These are phyloP conservation scores for Aspergillus quadrilineatus DNA, from an alignment of 2,329 filamentous ascomycete genomes.

Conservation along the genomic window DNA sequence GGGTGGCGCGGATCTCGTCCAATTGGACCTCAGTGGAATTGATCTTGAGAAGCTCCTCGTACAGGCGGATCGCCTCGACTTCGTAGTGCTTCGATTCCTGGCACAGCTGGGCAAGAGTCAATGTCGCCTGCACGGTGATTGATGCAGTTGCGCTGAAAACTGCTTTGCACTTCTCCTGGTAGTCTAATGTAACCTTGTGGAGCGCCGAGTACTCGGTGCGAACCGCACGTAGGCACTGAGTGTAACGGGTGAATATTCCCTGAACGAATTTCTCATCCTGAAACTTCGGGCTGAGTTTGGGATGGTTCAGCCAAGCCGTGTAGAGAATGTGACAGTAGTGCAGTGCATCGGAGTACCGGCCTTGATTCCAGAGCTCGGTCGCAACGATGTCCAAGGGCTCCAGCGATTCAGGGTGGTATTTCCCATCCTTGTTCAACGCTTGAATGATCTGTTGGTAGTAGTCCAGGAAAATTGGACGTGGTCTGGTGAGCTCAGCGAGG, in stretches of 20 bases:
- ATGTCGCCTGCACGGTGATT: slow-evolving; percentile 39
- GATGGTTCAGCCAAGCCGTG: slow-evolving; percentile 36
- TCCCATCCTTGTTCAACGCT: slow-evolving; percentile 39
- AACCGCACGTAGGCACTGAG: slow-evolving; percentile 35
- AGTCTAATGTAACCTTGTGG: slow-evolving; percentile 37
- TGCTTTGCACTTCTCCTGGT: slow-evolving; percentile 34
- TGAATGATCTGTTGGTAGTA: slow-evolving; percentile 42
- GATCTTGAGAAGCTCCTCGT: slow-evolving; percentile 38
- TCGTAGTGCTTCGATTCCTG: slow-evolving; percentile 40
- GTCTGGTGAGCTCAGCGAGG: slow-evolving; percentile 37
- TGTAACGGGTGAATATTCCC: slow-evolving; percentile 37
- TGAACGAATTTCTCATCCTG: slow-evolving; percentile 35
- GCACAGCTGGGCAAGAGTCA: slow-evolving; percentile 38
- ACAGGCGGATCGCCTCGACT: slow-evolving; percentile 35
- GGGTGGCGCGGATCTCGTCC: slow-evolving; percentile 33
- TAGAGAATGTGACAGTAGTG: slow-evolving; percentile 37
- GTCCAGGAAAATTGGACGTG: slow-evolving; percentile 38
- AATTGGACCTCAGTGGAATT: slow-evolving; percentile 34
- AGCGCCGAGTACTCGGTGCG: slow-evolving; percentile 32
- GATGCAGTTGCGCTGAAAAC: slow-evolving; percentile 36
- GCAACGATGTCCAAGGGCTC: slow-evolving; percentile 40
- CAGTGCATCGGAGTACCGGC: slow-evolving; percentile 38
- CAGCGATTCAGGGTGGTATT: slow-evolving; percentile 39
- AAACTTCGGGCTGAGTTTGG: slow-evolving; percentile 35
- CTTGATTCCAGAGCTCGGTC: slow-evolving; percentile 41